Evolutionary conservation across 164 flowering plant genomes (phyloP).

Genomic region (Nymphaea colorata): DNA sequence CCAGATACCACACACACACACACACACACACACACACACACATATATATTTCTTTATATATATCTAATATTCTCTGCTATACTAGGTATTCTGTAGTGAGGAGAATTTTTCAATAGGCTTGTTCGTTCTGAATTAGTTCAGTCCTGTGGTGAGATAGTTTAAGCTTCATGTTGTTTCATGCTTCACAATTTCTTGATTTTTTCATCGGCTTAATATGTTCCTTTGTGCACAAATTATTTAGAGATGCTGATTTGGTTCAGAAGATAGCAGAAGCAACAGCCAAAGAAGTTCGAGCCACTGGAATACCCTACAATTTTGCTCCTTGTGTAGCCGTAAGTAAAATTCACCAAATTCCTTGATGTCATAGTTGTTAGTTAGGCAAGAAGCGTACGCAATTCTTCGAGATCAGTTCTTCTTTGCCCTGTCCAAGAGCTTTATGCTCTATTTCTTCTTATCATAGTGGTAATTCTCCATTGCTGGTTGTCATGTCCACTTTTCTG

Average conservation of each 20-base stretch:
- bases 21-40: too few relatives aligned
- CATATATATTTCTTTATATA: too few relatives aligned
- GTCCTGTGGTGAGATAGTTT: too few relatives aligned
- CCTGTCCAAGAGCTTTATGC: background rate
- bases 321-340: slow-evolving; percentile 68
- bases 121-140: too few relatives aligned
- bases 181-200: too few relatives aligned
- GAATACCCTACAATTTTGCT: slow-evolving; percentile 49
- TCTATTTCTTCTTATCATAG: too few relatives aligned
- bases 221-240: slow-evolving; percentile 3
- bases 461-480: background rate
- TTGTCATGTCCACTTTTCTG: background rate
- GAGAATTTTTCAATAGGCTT: too few relatives aligned
- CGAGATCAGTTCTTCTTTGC: background rate
- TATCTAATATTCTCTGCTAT: too few relatives aligned
- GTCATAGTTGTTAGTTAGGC: background rate
- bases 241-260: slow-evolving; percentile 50
- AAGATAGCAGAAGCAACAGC: slow-evolving; percentile 70
- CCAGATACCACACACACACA: too few relatives aligned
- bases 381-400: background rate
- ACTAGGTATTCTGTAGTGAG: too few relatives aligned
- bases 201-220: too few relatives aligned
- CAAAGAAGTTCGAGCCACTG: slow-evolving; percentile 63
- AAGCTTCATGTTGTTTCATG: too few relatives aligned
- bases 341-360: background rate